Conservation (phyloP, 495 filamentous ascomycete genomes). For the Xylaria telfairii region DNA sequence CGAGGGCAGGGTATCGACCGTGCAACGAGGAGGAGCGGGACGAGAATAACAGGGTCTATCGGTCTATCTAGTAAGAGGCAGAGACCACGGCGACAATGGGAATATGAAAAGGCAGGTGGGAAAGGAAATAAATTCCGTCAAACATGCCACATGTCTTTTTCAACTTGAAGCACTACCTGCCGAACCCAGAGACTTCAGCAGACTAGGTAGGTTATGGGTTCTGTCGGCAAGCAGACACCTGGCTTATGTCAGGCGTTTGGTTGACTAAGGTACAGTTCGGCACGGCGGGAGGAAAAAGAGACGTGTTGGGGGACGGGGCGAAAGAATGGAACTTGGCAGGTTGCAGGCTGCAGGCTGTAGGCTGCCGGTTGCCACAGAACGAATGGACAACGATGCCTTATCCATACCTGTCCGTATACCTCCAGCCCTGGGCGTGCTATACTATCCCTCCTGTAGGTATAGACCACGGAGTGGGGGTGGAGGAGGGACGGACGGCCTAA, state of each 20-base stretch:
- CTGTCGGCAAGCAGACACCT: not conserved
- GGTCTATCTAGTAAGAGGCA: constrained; percentile 15
- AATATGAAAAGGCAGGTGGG: constrained; percentile 24
- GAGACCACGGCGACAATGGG: constrained; percentile 21
- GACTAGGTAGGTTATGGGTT: no score
- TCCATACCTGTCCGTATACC: not conserved
- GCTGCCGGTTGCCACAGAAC: constrained; percentile 6
- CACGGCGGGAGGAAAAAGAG: not conserved
- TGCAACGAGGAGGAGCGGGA: constrained; percentile 10
- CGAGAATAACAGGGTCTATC: constrained; percentile 6
- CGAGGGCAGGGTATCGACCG: not conserved
- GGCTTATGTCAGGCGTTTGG: constrained; percentile 10
- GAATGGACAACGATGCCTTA: not conserved
- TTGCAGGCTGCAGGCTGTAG: no score
- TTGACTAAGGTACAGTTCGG: not conserved
- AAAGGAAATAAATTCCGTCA: constrained; percentile 24
- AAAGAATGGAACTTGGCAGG: not conserved
- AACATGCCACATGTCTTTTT: constrained; percentile 46
- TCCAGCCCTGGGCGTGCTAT: not conserved
- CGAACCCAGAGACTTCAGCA: not conserved
- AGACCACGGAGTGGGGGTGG: not conserved
- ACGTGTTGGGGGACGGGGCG: not conserved
- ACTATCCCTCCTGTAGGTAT: no score
- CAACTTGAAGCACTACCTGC: not conserved
- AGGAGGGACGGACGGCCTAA: not conserved